Conservation (phyloP, 2,329 filamentous ascomycete species). For the Pleoardoris graminearum region DNA sequence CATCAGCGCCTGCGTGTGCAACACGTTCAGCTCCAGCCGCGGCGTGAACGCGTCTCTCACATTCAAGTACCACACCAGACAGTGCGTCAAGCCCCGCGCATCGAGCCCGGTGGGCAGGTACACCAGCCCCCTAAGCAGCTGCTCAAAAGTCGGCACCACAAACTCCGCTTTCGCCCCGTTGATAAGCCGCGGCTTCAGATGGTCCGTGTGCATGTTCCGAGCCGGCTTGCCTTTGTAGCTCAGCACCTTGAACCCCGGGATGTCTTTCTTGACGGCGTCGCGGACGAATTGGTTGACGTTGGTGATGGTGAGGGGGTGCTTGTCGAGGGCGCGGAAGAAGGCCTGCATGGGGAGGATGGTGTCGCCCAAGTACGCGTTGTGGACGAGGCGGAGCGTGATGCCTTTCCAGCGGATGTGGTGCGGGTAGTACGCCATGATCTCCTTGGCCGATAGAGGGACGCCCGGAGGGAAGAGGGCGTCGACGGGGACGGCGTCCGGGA, state of each 20-base stretch:
- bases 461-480: constrained; percentile 33
- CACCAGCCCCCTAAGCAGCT: constrained; percentile 24
- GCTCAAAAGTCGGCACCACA: constrained; percentile 23
- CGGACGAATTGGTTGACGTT: constrained; percentile 19
- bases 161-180: constrained; percentile 8
- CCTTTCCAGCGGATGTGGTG: constrained; percentile 30
- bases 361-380: constrained; percentile 24
- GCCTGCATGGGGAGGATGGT: constrained; percentile 28
- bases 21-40: constrained; percentile 27
- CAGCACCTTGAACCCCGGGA: constrained; percentile 17
- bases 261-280: constrained; percentile 10
- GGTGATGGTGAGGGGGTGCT: constrained; percentile 4
- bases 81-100: constrained; percentile 25
- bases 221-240: constrained; percentile 18
- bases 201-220: constrained; percentile 17
- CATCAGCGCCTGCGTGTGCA: constrained; percentile 30
- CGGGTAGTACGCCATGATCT: constrained; percentile 34
- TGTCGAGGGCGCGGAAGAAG: constrained; percentile 23
- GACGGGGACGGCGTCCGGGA: constrained; percentile 19
- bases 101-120: constrained; percentile 24
- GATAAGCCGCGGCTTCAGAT: constrained; percentile 14
- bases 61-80: constrained; percentile 26
- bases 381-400: constrained; percentile 27
- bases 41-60: constrained; percentile 22
- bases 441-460: constrained; percentile 28